Evolutionary conservation across 1,139 yeast species (phyloP), one percentile per base, ranked within the genome.

Genomic region (Yarrowia galli): DNA sequence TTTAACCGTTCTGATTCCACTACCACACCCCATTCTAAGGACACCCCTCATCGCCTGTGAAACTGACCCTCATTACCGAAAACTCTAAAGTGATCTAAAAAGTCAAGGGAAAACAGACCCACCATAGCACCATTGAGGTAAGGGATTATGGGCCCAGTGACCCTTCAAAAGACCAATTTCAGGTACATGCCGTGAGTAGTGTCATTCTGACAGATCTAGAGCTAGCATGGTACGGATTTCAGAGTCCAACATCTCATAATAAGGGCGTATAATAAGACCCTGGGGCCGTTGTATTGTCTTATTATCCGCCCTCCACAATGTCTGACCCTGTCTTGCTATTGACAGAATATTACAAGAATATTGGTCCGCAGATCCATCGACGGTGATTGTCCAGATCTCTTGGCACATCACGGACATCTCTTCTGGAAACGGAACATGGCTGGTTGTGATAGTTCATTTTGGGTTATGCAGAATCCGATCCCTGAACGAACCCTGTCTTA

Each of bases 361-460:
- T 28, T n/a, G 15, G 12, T 15, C 38, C 20, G 9, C 48, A 43
- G 25, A 20, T 43, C 25, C 25, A 20, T 22, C 48, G 48, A 8
- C n/a, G 25, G 16, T 7, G 28, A 22, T 46, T 46, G 35, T 28
- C 38, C 53, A 48, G 53, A 48, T 48, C 53, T 48, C 53, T 48
- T 48, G 53, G 53, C 53, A 10, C 32, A 28, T 28, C 53, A 9
- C 32, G 35, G 35, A 23, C 51, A 25, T 46, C 51, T 23, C 20
- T 48, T n/a, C 53, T 28, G 16, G 12, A 48, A 7, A 3, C 3
- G 22, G 53, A 28, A 9, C 20, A n/a, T 18, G 53, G 53, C 53
- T 48, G 53, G 53, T 28, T 10, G 18, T 2, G 3, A 5, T 1
- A 4, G 9, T 15, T 3, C 53, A 35, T 25, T 28, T 46, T 46